These are phyloP conservation scores for Huntiella savannae DNA, from an alignment of 2,329 filamentous ascomycete genomes.

Conservation along the genomic window DNA sequence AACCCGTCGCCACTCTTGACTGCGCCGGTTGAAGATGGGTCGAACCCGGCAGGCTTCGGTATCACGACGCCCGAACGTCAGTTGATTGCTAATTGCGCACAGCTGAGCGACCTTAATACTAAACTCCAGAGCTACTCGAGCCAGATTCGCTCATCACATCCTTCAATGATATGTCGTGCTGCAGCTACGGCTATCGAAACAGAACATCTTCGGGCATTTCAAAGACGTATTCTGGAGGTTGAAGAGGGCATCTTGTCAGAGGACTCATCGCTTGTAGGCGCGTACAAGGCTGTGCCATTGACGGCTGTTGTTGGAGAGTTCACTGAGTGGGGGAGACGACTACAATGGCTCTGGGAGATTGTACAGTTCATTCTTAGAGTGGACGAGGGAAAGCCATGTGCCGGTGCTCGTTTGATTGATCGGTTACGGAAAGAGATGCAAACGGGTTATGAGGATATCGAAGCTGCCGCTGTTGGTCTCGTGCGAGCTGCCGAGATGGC, in stretches of 20 bases:
- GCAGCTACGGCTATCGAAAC: conserved; percentile 62
- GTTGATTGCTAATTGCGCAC: conserved; percentile 57
- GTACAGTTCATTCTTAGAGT: conserved; percentile 18
- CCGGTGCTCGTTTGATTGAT: conserved; percentile 59
- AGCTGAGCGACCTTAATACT: conserved; percentile 60
- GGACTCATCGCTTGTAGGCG: conserved; percentile 67
- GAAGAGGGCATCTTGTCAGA: conserved; percentile 58
- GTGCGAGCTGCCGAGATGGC: conserved; percentile 66
- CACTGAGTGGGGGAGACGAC: conserved; percentile 61
- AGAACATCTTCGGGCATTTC: conserved; percentile 60
- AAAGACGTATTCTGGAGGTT: conserved; percentile 65
- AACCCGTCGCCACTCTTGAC: conserved; percentile 71
- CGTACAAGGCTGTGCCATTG: conserved; percentile 81
- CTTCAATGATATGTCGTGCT: conserved; percentile 57
- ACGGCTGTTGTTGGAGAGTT: conserved; percentile 73
- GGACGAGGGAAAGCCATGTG: conserved; percentile 23
- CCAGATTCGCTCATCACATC: conserved; percentile 12
- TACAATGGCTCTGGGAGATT: conserved; percentile 73
- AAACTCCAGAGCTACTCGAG: conserved; percentile 54
- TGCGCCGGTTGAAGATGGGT: conserved; percentile 14
- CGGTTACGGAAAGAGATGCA: conserved; percentile 55
- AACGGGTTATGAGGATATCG: conserved; percentile 78
- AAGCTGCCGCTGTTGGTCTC: conserved; percentile 53
- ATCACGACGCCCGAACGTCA: conserved; percentile 66
- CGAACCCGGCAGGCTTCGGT: conserved; percentile 23